Evolutionary conservation across 441 rosid species (phyloP).

Genomic region (Erodium moschatum): DNA sequence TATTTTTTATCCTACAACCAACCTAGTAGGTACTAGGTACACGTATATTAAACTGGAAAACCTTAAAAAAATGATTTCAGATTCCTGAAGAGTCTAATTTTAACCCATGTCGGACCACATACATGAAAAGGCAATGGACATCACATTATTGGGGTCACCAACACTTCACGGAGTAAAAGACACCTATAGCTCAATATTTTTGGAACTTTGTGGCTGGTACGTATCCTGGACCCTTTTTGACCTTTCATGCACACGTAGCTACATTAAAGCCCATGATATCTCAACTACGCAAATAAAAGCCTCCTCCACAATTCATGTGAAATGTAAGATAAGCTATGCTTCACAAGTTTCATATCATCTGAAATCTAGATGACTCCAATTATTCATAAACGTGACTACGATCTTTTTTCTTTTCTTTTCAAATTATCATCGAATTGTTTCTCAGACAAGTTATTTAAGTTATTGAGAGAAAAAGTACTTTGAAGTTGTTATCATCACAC

Average conservation of each 20-base stretch:
- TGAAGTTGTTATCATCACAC: too few relatives aligned
- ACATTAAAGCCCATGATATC: neutral
- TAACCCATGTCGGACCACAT: neutral
- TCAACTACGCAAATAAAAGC: neutral
- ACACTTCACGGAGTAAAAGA: neutral
- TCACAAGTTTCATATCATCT: neutral
- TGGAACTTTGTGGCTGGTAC: neutral
- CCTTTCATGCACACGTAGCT: neutral
- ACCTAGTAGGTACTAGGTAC: too few relatives aligned
- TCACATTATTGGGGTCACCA: neutral
- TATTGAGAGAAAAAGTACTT: too few relatives aligned
- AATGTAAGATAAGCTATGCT: neutral
- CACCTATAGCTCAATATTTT: neutral
- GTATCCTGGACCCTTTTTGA: neutral
- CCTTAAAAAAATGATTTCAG: too few relatives aligned
- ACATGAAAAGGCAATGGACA: neutral
- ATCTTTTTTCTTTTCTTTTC: neutral
- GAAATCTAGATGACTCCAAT: neutral
- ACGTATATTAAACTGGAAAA: too few relatives aligned
- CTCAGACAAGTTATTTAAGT: neutral
- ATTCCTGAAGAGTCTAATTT: neutral
- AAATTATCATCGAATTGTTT: neutral
- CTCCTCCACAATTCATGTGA: neutral
- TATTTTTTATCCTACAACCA: too few relatives aligned
- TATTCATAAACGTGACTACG: neutral